Evolutionary conservation across 352 stramenopile species (phyloP).

Genomic region (Phytophthora pseudosyringae): DNA sequence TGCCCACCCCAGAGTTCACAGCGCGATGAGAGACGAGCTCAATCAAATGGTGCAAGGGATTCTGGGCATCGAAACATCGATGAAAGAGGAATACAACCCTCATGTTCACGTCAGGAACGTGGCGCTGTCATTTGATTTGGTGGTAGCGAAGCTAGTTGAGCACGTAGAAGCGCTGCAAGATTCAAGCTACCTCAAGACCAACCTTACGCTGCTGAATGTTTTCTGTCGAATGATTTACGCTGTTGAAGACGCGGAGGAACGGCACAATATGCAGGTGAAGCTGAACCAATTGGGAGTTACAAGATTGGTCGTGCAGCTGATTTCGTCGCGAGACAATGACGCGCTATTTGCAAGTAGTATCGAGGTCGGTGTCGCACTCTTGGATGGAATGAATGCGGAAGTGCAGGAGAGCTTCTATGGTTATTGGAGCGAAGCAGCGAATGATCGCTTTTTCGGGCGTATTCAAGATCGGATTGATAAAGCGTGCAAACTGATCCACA

Average conservation of each 20-base stretch:
- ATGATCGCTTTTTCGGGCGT: slow-evolving; percentile 55
- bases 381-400: slow-evolving; percentile 81
- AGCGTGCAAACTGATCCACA: slow-evolving; percentile 49
- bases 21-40: slow-evolving; percentile 67
- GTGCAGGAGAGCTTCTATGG: slow-evolving; percentile 74
- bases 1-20: slow-evolving; percentile 46
- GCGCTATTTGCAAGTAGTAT: slow-evolving; percentile 63
- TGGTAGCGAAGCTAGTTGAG: slow-evolving; percentile 65
- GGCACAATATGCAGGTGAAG: slow-evolving; percentile 73
- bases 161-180: slow-evolving; percentile 68
- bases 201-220: slow-evolving; percentile 71
- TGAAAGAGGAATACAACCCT: slow-evolving; percentile 57
- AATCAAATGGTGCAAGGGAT: slow-evolving; percentile 79
- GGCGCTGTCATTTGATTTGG: slow-evolving; percentile 65
- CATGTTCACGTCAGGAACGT: slow-evolving; percentile 51
- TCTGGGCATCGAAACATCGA: slow-evolving; percentile 51
- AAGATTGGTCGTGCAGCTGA: slow-evolving; percentile 68
- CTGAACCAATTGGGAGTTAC: slow-evolving; percentile 69
- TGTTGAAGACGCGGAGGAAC: slow-evolving; percentile 51
- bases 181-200: slow-evolving; percentile 66
- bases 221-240: slow-evolving; percentile 80
- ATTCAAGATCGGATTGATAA: slow-evolving; percentile 62
- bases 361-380: slow-evolving; percentile 64
- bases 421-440: slow-evolving; percentile 46
- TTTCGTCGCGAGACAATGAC: slow-evolving; percentile 60